Conservation (phyloP, 192 early-diverging fungal genomes). For the Entomortierella parvispora region DNA sequence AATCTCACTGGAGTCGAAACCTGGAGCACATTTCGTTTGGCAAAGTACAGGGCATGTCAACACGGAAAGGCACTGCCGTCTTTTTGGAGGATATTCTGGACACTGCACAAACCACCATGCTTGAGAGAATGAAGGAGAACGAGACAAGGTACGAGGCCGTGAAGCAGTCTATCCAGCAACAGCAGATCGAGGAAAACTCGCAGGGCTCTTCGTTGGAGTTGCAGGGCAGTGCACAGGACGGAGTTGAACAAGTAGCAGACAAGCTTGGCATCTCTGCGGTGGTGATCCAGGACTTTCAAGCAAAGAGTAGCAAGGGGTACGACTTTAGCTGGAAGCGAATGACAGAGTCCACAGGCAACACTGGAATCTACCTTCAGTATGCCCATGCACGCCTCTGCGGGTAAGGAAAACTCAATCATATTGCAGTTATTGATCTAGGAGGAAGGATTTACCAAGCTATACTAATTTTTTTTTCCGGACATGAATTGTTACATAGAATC, state of each 20-base stretch:
- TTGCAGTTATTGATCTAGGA: too few species aligned
- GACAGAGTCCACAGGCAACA: constrained; percentile 92
- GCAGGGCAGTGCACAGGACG: constrained; percentile 1
- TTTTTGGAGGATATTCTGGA: constrained; percentile 94
- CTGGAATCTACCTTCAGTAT: constrained; percentile 96
- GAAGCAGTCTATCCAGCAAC: constrained; percentile 22
- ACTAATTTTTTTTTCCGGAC: constrained; percentile 1
- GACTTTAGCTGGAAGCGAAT: constrained; percentile 90
- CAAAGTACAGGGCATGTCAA: constrained; percentile 91
- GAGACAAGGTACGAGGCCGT: constrained; percentile 78
- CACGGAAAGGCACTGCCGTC: constrained; percentile 89
- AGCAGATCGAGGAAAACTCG: background rate
- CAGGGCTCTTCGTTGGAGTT: background rate
- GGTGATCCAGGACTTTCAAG: constrained; percentile 87
- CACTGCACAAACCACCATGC: constrained; percentile 81
- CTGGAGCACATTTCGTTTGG: constrained; percentile 92
- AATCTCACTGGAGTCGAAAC: constrained; percentile 71
- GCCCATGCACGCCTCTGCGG: constrained; percentile 93
- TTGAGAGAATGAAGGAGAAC: constrained; percentile 83
- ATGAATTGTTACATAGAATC: constrained; percentile 55
- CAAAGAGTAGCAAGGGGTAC: constrained; percentile 90
- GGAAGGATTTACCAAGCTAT: too few species aligned
- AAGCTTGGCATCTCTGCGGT: constrained; percentile 88
- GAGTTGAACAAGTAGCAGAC: constrained; percentile 74
- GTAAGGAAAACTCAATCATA: constrained; percentile 52